phyloP scores from a whole-genome alignment of 345 rosid species.

The Melaleuca quinquenervia region DNA sequence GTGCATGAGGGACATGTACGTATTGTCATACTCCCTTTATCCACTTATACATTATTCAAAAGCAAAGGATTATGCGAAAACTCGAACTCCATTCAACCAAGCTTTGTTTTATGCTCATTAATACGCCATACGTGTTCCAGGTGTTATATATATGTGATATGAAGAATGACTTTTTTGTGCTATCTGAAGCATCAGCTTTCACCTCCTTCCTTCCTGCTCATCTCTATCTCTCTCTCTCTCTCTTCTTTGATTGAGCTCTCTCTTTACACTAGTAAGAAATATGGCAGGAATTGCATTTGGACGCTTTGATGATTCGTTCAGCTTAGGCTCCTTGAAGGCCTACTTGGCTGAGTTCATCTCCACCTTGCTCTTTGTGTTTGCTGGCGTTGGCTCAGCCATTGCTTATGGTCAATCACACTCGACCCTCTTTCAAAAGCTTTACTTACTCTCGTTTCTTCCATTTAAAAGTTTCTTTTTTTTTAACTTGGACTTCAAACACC shows the following conservation, averaged over 20 bases:
- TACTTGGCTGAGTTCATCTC: constrained; percentile 93
- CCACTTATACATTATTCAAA: neutral
- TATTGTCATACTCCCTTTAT: neutral
- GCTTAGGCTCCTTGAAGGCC: constrained; percentile 67
- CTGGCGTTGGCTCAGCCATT: constrained; percentile 92
- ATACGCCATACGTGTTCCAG: neutral
- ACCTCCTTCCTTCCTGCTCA: neutral
- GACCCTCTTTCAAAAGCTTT: neutral
- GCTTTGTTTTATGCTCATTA: neutral
- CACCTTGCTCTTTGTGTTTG: constrained; percentile 86
- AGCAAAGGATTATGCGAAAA: neutral
- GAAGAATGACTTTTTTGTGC: neutral
- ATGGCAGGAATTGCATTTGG: constrained; percentile 65
- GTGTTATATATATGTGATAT: neutral
- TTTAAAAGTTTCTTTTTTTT: neutral
- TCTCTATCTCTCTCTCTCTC: neutral
- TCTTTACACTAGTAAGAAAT: neutral
- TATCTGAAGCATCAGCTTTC: neutral
- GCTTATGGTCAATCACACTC: constrained; percentile 47
- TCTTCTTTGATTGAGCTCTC: neutral
- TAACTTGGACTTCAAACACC: neutral
- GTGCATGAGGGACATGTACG: neutral
- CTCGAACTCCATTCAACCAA: neutral
- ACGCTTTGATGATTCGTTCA: constrained; percentile 73
- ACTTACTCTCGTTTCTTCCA: neutral